Evolutionary conservation across 768 basidiomycete species (phyloP), one percentile per base, ranked within the genome.

Genomic region (Rickenella mellea): DNA sequence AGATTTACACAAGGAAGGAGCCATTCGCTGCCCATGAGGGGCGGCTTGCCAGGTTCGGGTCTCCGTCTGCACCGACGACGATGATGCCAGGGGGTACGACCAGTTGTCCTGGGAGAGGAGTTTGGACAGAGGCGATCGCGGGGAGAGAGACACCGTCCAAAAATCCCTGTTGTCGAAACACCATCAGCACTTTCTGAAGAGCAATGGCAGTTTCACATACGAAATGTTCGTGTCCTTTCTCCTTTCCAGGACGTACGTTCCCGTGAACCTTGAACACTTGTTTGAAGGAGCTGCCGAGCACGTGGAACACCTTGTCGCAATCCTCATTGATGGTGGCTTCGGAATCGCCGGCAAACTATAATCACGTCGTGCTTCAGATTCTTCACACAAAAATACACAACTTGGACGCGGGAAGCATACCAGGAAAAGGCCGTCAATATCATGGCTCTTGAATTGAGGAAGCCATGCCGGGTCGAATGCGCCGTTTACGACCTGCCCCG

Each of bases 371-470:
- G n/a, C n/a, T n/a, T n/a, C n/a, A n/a, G n/a, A n/a, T n/a, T n/a
- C n/a, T n/a, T n/a, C n/a, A n/a, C n/a, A n/a, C n/a, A n/a, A n/a
- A n/a, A n/a, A n/a, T n/a, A n/a, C n/a, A n/a, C n/a, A n/a, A n/a
- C n/a, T n/a, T n/a, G n/a, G n/a, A n/a, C n/a, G n/a, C n/a, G n/a
- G n/a, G n/a, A n/a, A n/a, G n/a, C n/a, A n/a, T n/a, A n/a, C 57
- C 28, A 76, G 50, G 42, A 76, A 62, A 14, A 76, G 54, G 10
- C 71, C 73, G 47, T 79, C 66, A 27, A 76, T 65, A 9, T 45
- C 63, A 47, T 49, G 66, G 44, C 48, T 64, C 24, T 44, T 51
- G 56, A 78, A 77, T 10, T 59, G 56, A 0, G 61, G 55, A 4
- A 72, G 64, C 76, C 76, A 78, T 47, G 70, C 61, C 5, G 71